Evolutionary conservation across 2,329 filamentous ascomycete species (phyloP).

Genomic region (Aspergillus bombycis): DNA sequence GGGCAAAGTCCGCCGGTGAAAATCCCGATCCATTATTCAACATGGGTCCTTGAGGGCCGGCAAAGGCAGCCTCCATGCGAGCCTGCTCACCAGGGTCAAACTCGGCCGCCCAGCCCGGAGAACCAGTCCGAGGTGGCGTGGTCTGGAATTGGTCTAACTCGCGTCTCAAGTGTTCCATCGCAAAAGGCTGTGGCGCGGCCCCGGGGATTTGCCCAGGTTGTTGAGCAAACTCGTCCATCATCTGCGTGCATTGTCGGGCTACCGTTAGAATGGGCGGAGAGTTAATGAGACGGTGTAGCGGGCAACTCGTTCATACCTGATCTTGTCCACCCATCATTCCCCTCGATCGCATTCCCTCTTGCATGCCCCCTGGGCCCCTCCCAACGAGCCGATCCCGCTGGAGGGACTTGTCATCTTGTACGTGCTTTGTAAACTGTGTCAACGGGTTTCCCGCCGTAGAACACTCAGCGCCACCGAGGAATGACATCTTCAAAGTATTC

Average conservation of each 20-base stretch:
- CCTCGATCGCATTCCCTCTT: conserved; percentile 77
- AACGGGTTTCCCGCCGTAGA: conserved; percentile 95
- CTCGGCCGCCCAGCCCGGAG: conserved; percentile 66
- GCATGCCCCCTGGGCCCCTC: conserved; percentile 68
- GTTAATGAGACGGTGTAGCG: background rate
- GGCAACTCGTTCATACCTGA: conserved; percentile 54
- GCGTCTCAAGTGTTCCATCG: conserved; percentile 68
- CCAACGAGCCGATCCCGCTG: conserved; percentile 88
- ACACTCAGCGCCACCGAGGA: conserved; percentile 93
- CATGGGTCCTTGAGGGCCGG: conserved; percentile 52
- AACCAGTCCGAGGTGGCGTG: conserved; percentile 54
- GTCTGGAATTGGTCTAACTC: conserved; percentile 61
- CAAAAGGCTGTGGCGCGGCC: conserved; percentile 60
- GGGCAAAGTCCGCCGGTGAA: conserved; percentile 80
- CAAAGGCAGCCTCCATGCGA: conserved; percentile 72
- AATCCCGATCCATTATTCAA: conserved; percentile 62
- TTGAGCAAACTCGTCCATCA: conserved; percentile 92
- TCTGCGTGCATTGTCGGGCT: conserved; percentile 56
- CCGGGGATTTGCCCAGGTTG: conserved; percentile 67
- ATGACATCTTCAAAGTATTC: conserved; percentile 70
- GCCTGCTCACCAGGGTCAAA: conserved; percentile 66
- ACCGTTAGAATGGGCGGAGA: conserved; percentile 8
- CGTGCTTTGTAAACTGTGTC: conserved; percentile 96
- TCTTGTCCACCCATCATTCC: conserved; percentile 72
- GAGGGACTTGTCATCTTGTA: conserved; percentile 91